A percentile compares a stretch with the other conserved stretches of the same genome.
Conservation (phyloP, 1,139 yeast genomes). For the Yamadazyma friedrichii region DNA sequence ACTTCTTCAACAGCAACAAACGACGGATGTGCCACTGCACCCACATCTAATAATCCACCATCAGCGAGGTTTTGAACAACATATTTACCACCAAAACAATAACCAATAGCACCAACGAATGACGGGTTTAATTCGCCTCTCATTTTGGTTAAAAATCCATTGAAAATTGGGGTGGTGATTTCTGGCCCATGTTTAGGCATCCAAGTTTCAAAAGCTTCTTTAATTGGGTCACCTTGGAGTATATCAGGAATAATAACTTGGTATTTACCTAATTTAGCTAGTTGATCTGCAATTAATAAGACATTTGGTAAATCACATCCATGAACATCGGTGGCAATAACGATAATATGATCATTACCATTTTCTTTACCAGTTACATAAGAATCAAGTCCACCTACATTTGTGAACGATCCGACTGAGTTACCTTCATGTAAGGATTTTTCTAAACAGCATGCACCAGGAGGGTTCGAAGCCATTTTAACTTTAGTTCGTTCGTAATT, state of each 20-base stretch:
- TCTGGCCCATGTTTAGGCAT: conserved; percentile 50
- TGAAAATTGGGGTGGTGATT: conserved; percentile 36
- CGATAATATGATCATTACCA: conserved; percentile 47
- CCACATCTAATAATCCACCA: conserved; percentile 52
- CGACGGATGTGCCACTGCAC: conserved; percentile 82
- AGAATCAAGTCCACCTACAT: conserved; percentile 47
- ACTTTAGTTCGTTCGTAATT: too few species aligned
- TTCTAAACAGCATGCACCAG: conserved; percentile 48
- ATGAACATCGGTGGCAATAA: conserved; percentile 65
- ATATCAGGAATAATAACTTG: conserved; percentile 75
- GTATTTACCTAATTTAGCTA: conserved; percentile 58
- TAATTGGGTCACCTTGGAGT: conserved; percentile 53
- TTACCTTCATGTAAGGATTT: conserved; percentile 50
- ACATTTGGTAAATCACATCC: conserved; percentile 61
- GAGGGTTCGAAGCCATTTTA: conserved; percentile 55
- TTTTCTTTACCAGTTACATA: conserved; percentile 54
- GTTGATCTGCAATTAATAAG: conserved; percentile 65
- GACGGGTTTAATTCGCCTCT: conserved; percentile 47
- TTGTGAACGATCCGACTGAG: conserved; percentile 42
- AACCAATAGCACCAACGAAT: conserved; percentile 64
- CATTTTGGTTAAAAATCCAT: conserved; percentile 43
- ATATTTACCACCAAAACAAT: conserved; percentile 83
- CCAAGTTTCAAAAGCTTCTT: conserved; percentile 44
- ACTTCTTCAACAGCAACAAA: conserved; percentile 64
- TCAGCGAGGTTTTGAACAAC: conserved; percentile 52